Percentiles rank a stretch among this genome's conserved stretches.
These are phyloP conservation scores for Allantophomopsis cytisporea DNA, from an alignment of 2,329 filamentous ascomycete genomes.

Conservation along the genomic window DNA sequence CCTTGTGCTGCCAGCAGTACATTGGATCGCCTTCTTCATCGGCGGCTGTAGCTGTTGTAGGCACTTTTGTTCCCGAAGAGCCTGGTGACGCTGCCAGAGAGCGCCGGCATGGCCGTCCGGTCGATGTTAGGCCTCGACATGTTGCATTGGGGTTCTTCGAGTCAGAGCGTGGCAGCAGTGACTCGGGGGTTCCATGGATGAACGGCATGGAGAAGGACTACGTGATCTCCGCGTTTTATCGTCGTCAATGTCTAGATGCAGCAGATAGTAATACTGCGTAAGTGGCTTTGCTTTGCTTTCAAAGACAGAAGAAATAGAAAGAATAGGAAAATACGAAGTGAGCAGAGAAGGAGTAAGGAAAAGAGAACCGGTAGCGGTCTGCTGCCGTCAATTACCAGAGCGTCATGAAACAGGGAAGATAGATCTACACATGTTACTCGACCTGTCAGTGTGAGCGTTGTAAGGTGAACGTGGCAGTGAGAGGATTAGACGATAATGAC, in stretches of 20 bases:
- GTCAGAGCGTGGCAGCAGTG: conserved; percentile 63
- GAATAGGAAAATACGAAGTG: no score
- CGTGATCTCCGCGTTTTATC: no score
- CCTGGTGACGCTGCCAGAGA: conserved; percentile 35
- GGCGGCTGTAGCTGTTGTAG: conserved; percentile 15
- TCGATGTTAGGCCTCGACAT: conserved; percentile 75
- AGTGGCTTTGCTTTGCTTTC: no score
- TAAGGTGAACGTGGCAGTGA: no score
- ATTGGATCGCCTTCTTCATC: conserved; percentile 44
- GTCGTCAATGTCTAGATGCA: no score
- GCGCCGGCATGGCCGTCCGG: conserved; percentile 73
- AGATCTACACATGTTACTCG: no score
- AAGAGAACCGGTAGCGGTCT: not conserved
- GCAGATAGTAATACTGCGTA: no score
- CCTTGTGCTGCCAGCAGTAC: conserved; percentile 94
- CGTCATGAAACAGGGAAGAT: no score
- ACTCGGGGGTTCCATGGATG: conserved; percentile 66
- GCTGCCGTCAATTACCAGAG: no score
- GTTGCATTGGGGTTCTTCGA: conserved; percentile 74
- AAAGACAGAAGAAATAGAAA: no score
- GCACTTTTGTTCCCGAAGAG: conserved; percentile 9
- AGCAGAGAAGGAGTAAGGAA: not conserved
- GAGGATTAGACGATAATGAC: no score
- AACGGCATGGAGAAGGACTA: conserved; percentile 38
- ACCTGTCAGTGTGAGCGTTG: no score